Percentiles rank a stretch among this genome's conserved stretches.
phyloP scores from a whole-genome alignment of 2,329 filamentous ascomycete species.

The Byssochlamys sp. region DNA sequence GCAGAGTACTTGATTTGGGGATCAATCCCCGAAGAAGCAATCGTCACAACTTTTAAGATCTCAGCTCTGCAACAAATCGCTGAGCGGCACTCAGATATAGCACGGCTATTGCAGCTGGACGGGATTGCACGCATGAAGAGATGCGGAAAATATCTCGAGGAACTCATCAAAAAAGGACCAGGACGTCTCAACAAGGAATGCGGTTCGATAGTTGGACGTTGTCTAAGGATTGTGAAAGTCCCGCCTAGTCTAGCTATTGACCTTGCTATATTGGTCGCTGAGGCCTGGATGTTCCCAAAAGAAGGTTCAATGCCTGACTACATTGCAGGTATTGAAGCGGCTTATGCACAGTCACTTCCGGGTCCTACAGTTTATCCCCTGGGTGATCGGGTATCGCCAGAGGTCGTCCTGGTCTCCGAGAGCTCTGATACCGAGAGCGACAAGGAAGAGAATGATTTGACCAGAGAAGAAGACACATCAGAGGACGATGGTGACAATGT shows the following conservation, averaged over 20 bases:
- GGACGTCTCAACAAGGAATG: constrained; percentile 8
- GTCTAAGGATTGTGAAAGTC: constrained; percentile 13
- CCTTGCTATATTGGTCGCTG: constrained; percentile 13
- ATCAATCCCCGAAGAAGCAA: constrained; percentile 14
- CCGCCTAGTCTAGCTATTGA: constrained; percentile 13
- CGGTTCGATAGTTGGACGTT: constrained; percentile 13
- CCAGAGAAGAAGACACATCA: neutral
- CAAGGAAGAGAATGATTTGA: neutral
- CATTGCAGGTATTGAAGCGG: constrained; percentile 4
- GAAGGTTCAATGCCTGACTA: constrained; percentile 7
- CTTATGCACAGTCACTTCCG: neutral
- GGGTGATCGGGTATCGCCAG: neutral
- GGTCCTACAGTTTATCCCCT: neutral
- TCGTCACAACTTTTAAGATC: constrained; percentile 20
- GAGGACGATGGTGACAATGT: neutral
- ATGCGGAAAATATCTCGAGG: constrained; percentile 5
- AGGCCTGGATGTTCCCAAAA: constrained; percentile 14
- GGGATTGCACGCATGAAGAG: constrained; percentile 9
- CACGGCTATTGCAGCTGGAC: constrained; percentile 17
- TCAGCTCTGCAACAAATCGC: constrained; percentile 13
- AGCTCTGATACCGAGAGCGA: neutral
- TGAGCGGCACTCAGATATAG: constrained; percentile 10
- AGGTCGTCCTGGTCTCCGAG: neutral
- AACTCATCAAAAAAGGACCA: constrained; percentile 4
- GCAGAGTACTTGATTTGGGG: constrained; percentile 29